Base-by-base conservation (phyloP, 768 basidiomycete species). In the Candolleomyces aberdarensis region DNA sequence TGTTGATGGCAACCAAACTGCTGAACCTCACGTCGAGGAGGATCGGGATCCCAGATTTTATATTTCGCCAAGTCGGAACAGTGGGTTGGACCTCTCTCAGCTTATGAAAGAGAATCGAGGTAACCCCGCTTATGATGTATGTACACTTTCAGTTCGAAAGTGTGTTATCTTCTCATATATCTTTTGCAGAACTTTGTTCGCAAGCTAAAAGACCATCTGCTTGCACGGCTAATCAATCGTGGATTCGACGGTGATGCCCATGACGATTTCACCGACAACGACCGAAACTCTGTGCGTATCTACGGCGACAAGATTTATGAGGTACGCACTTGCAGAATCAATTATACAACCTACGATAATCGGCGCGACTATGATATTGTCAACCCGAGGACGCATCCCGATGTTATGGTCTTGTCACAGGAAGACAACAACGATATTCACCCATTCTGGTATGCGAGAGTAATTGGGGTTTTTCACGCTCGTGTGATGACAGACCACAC, bases 141-240 rank as follows among this genome's bases (percentile, higher is more conserved):
- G 43, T 40, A 39, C 55, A 44, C 49, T 59, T 17, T 14, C 7
- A n/a, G 17, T 5, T 50, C 26, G 44, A 29, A n/a, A n/a, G 19
- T n/a, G 14, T 13, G 41, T 15, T 36, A 22, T 48, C 22, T 39
- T 58, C 49, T 51, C 5, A 51, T 5, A 14, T 26, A n/a, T n/a
- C n/a, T 56, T 14, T 17, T 20, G 2, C 47, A 73, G 70, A 48
- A 64, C 31, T 75, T 76, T 61, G 36, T 75, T 3, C 63, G 73
- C 0, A 70, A 77, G 46, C 68, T 80, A 6, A 39, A 76, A 56
- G 65, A 75, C 31, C 72, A 79, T 56, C 61, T 76, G 11, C 69
- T 77, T 0, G 71, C 69, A 0, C 71, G 75, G 4, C 47, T 74
- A 9, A 65, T 63, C 9, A 54, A 39, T 1, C 63, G 58, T 29